A percentile compares a stretch with the other conserved stretches of the same genome.
Evolutionary conservation across 2,329 filamentous ascomycete genomes (phyloP).

Genomic region (Neofusicoccum parvum): DNA sequence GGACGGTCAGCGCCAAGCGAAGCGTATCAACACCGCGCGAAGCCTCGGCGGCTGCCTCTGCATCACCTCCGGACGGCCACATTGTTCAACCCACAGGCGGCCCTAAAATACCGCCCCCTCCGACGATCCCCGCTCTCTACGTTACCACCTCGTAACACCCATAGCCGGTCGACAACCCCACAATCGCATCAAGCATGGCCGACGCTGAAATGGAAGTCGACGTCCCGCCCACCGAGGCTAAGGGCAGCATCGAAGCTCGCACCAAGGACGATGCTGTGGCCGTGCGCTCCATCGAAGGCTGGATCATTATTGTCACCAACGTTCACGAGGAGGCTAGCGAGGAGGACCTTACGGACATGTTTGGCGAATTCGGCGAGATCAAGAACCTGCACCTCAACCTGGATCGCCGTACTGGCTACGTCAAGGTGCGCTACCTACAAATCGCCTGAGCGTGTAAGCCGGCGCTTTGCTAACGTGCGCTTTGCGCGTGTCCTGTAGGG

Average conservation of each 20-base stretch:
- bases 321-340: conserved; percentile 86
- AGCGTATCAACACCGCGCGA: conserved; percentile 10
- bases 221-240: neutral
- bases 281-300: conserved; percentile 84
- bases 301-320: conserved; percentile 86
- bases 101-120: neutral
- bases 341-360: conserved; percentile 78
- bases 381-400: conserved; percentile 85
- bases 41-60: neutral
- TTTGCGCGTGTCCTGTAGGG: conserved; percentile 56
- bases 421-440: conserved; percentile 62
- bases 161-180: neutral
- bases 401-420: conserved; percentile 80
- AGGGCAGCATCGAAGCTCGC: conserved; percentile 59
- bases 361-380: conserved; percentile 82
- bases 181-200: conserved; percentile 5
- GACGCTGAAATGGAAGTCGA: conserved; percentile 20
- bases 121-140: no score
- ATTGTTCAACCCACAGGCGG: neutral
- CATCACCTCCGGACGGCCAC: neutral
- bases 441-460: no score
- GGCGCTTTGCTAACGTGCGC: neutral
- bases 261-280: conserved; percentile 70
- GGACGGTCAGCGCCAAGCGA: conserved; percentile 9
- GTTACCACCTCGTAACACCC: no score